Evolutionary conservation across 768 basidiomycete genomes (phyloP), one percentile per base, ranked within the genome.

Genomic region (Leccinum sublutescens): DNA sequence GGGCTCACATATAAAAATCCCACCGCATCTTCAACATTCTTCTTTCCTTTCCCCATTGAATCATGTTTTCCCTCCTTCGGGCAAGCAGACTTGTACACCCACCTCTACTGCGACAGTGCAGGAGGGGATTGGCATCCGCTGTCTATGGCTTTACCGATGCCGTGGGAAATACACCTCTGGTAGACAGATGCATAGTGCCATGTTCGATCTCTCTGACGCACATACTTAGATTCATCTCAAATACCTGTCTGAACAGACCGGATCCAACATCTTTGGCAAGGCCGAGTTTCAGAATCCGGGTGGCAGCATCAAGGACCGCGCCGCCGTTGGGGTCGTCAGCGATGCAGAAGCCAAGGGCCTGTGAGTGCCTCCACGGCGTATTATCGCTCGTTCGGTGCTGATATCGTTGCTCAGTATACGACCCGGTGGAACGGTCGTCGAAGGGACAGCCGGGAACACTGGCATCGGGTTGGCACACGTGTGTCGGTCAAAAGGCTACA

Each of bases 221-320:
- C 70, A 17, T 25, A 33, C 33, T 33, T 33, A 97, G 94, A 95
- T 98, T 60, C 85, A 87, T 63, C 80, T 98, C 55, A 87, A 91
- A 73, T 75, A 76, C 14, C 80, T 97, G 8, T 97, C 93, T 10
- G 85, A 93, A 64, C 84, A 83, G 70, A 92, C 86, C 1, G 95
- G 94, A 15, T 86, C 85, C 56, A 83, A 84, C 54, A 93, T 98
- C 61, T 87, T 87, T 51, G 95, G 91, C n/a, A 98, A 99, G 72
- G 93, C 97, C 19, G 97, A 99, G 76, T 95, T 97, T 70, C 95
- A 97, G 77, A 98, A 98, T 68, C 97, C 97, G 0, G 97, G 97
- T 5, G 96, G 96, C 43, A 95, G 92, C 62, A 93, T 99, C 65
- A 99, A 99, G 76, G 97, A 99, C 71, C 87, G 97, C 50, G 97